phyloP scores from a whole-genome alignment of 2,329 filamentous ascomycete genomes.

The Aspergillus quadrilineatus region DNA sequence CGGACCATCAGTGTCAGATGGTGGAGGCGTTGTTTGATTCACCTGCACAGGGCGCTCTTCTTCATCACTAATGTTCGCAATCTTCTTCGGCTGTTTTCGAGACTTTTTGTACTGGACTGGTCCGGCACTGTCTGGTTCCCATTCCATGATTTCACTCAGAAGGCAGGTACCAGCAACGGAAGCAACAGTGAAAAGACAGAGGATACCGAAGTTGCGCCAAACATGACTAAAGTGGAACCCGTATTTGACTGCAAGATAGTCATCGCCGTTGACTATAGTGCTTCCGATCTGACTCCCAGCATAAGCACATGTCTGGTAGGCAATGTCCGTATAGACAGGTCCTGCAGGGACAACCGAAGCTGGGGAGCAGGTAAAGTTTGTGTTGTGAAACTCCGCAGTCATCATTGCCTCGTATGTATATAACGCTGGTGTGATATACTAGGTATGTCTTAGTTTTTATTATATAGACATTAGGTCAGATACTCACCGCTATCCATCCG shows the following conservation, averaged over 20 bases:
- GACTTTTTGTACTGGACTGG: conserved; percentile 66
- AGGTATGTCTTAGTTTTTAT: no score
- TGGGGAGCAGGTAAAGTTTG: conserved; percentile 55
- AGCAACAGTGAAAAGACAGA: conserved; percentile 68
- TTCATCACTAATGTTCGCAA: conserved; percentile 20
- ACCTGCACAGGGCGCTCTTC: conserved; percentile 29
- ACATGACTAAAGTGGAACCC: conserved; percentile 53
- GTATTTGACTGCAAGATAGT: conserved; percentile 55
- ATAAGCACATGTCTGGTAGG: conserved; percentile 58
- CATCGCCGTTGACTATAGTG: conserved; percentile 51
- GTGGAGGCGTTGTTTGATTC: conserved; percentile 19
- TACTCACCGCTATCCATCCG: conserved; percentile 50
- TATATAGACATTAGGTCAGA: no score
- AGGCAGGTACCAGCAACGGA: conserved; percentile 68
- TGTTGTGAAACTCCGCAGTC: conserved; percentile 59
- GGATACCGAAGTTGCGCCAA: conserved; percentile 71
- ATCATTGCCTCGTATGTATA: conserved; percentile 66
- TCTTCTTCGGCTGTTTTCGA: conserved; percentile 31
- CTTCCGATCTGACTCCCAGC: conserved; percentile 54
- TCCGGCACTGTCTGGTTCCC: conserved; percentile 59
- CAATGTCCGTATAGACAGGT: conserved; percentile 48
- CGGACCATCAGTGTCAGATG: conserved; percentile 23
- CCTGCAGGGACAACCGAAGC: conserved; percentile 58
- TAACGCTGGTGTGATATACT: conserved; percentile 46
- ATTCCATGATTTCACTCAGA: conserved; percentile 64